Evolutionary conservation across 495 filamentous ascomycete genomes (phyloP).

Genomic region (Melanomma pulvis-pyrius): DNA sequence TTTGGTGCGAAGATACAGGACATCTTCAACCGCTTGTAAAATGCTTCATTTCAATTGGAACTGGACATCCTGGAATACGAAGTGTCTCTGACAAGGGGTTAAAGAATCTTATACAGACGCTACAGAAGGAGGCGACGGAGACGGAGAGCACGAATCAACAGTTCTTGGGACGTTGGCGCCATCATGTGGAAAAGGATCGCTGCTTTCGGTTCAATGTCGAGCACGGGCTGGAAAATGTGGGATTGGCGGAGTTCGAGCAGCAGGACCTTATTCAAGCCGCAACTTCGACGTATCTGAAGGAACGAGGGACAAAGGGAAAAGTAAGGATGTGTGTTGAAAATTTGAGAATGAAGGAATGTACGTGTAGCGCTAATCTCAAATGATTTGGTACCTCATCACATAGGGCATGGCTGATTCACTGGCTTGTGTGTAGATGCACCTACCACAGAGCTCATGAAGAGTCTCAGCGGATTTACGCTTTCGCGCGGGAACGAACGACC

Average conservation of each 20-base stretch:
- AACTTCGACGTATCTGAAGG: not conserved
- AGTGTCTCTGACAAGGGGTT: not conserved
- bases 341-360: constrained; percentile 19
- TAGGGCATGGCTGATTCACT: not conserved
- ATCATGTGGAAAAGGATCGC: constrained; percentile 3
- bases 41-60: constrained; percentile 47
- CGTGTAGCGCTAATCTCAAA: not conserved
- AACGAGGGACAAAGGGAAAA: not conserved
- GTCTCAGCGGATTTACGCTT: not conserved
- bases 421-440: constrained; percentile 7
- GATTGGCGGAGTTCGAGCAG: constrained; percentile 18
- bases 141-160: constrained; percentile 15
- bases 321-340: constrained; percentile 18
- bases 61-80: constrained; percentile 15
- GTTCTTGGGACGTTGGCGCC: constrained; percentile 6
- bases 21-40: constrained; percentile 36
- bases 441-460: constrained; percentile 1
- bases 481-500: not conserved
- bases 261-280: constrained; percentile 7
- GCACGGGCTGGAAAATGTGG: constrained; percentile 17
- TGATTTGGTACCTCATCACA: not conserved
- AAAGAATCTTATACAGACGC: constrained; percentile 10
- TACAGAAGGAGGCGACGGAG: constrained; percentile 16
- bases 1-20: constrained; percentile 37
- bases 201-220: constrained; percentile 32